Evolutionary conservation across 169 alveolate species (phyloP), one percentile per base, ranked within the genome.

Genomic region (Plasmodium sp.): DNA sequence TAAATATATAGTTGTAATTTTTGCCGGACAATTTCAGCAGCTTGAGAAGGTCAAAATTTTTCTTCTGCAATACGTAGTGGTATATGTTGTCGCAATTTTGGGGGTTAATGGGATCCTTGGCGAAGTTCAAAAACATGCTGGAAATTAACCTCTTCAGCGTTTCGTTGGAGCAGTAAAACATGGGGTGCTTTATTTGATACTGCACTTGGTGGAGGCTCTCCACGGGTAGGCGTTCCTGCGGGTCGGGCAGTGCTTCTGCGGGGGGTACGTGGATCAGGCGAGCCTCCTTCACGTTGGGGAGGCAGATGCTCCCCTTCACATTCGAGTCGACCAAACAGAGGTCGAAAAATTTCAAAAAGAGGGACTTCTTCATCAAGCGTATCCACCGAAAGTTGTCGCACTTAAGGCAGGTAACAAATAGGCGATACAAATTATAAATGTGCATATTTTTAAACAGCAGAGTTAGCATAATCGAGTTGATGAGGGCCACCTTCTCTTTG

Each of bases 381-480:
- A 95, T 81, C 80, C 94, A 94, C 33, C 98, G 31, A 79, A 94
- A 96, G 62, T 96, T 95, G 67, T 96, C 98, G 73, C 86, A 94
- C 71, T 93, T 88, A 48, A 96, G 75, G 1, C 96, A 93, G 3
- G 91, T 91, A 12, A 96, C 90, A 58, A 96, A 93, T 22, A 94
- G 90, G 51, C 95, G 95, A 88, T 96, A 96, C n/a, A 96, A 93
- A 71, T 84, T 93, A 86, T 82, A 79, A 36, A 96, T 92, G 51
- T 95, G 93, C 77, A 88, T 92, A 75, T 94, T 80, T 82, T 95
- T 96, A 45, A 96, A 86, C 10, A 96, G 48, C 0, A 91, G 54
- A n/a, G 56, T 74, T 93, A 95, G 62, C 22, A 95, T 84, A 67
- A 93, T 36, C 5, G 97, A 86, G 75, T 94, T 96, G 36, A 85